Evolutionary conservation across 2,329 filamentous ascomycete species (phyloP), one percentile per base, ranked within the genome.

Genomic region (Penicillium vulpinum): DNA sequence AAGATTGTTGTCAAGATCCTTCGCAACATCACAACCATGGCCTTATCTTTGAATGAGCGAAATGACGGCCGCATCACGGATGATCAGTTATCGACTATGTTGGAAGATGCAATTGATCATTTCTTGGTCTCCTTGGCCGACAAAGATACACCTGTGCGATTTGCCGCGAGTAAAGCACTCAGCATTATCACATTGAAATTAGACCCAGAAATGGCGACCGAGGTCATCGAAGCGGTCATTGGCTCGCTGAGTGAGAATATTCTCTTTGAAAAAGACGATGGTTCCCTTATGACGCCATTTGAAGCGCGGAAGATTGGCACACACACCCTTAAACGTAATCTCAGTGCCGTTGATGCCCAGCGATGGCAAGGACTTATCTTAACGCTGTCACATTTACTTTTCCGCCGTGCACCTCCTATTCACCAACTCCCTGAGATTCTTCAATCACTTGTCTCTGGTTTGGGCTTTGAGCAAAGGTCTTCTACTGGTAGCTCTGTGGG

Each of bases 291-390:
- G 39, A 71, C 75, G 15, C 64, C 66, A 5, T 66, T 68, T 36
- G 70, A 77, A 51, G 70, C 69, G 45, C 64, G 64, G 45, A 70
- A 56, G 9, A 62, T 70, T 29, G 67, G 65, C 8, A 56, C 63
- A 75, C 75, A 75, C 21, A 79, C 76, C 33, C 48, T 76, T 38
- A 78, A 77, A 75, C 61, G 73, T 71, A 78, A 94, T 69, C 77
- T 96, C 35, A 87, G 86, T 40, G 86, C 87, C 9, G 91, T 95
- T 15, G 87, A 95, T 71, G 83, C 90, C 16, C 80, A 93, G 26
- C 87, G 88, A 73, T 99, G 94, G 94, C 94, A 99, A 72, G 94
- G 94, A 0, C 75, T 97, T 36, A 92, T 92, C 67, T 81, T 99
- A 43, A 94, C 94, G 0, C 79, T 99, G 3, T 88, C 91, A 0